A percentile compares a stretch with the other conserved stretches of the same genome.
These are phyloP conservation scores for Paramyrothecium roridum DNA, from an alignment of 2,329 filamentous ascomycete genomes.

Conservation along the genomic window DNA sequence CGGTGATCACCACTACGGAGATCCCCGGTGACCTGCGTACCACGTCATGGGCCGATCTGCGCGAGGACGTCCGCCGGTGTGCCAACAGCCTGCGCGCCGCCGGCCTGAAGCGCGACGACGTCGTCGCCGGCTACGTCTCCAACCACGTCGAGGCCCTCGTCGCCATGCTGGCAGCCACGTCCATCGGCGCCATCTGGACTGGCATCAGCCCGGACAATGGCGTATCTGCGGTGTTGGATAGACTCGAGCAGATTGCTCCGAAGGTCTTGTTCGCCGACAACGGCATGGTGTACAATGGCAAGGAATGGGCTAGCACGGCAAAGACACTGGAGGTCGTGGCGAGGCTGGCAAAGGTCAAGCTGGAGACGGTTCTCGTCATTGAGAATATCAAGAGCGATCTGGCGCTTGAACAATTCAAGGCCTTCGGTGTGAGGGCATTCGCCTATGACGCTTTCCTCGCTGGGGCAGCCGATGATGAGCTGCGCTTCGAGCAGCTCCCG, in stretches of 20 bases:
- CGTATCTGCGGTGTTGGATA: slow-evolving; percentile 84
- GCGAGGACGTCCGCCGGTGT: slow-evolving; percentile 73
- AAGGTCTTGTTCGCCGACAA: slow-evolving; percentile 84
- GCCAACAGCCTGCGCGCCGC: slow-evolving; percentile 65
- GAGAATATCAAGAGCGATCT: slow-evolving; percentile 54
- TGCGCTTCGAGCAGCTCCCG: slow-evolving; percentile 72
- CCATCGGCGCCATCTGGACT: slow-evolving; percentile 88
- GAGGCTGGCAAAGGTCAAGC: slow-evolving; percentile 53
- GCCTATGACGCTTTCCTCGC: slow-evolving; percentile 44
- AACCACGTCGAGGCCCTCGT: slow-evolving; percentile 87
- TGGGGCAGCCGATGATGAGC: slow-evolving; percentile 37
- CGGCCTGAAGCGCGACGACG: slow-evolving; percentile 55
- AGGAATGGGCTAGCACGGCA: slow-evolving; percentile 73
- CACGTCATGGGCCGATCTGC: slow-evolving; percentile 73
- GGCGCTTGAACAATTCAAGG: slow-evolving; percentile 37
- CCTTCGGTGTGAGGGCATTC: slow-evolving; percentile 35
- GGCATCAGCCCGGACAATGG: slow-evolving; percentile 90
- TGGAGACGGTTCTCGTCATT: slow-evolving; percentile 73
- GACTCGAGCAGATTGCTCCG: slow-evolving; percentile 81
- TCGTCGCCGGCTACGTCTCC: slow-evolving; percentile 74
- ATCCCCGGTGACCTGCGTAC: slow-evolving; percentile 52
- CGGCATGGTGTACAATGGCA: slow-evolving; percentile 86
- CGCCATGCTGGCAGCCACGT: slow-evolving; percentile 79
- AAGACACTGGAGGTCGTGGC: slow-evolving; percentile 78
- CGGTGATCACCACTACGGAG: slow-evolving; percentile 82